Evolutionary conservation across 768 basidiomycete genomes (phyloP), one percentile per base, ranked within the genome.

Genomic region (Boletus insuetus): DNA sequence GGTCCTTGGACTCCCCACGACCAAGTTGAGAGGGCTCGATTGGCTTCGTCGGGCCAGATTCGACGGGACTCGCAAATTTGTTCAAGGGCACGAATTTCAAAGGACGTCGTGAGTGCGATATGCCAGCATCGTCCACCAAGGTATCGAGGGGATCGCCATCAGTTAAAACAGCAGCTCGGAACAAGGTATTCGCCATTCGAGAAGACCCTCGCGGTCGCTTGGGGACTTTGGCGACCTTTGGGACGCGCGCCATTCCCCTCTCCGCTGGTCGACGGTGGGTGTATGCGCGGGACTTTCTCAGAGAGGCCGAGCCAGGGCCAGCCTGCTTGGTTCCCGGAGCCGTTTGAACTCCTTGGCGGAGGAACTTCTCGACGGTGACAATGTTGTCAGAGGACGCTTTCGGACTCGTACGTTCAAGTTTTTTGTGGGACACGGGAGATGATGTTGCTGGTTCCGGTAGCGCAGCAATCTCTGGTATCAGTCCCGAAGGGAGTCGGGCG

Each of bases 341-440:
- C 11, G 24, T 39, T 46, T 51, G 57, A 6, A 26, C 46, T 4
- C 60, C 56, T 46, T 26, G 12, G 10, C 58, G 60, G 50, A 70
- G 62, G 47, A 71, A 70, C 12, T 11, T 43, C 22, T 71, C 69
- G 40, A 72, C 65, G 6, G 69, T 69, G 43, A 72, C 11, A 9
- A 52, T 19, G 11, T 47, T 52, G 51, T 56, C 46, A 9, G 43
- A 16, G n/a, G 22, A 7, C 39, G 3, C 32, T 34, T 22, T 8
- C 11, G n/a, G 34, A 3, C 13, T 37, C 26, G 34, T 16, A 17
- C 19, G 35, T 3, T 47, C 29, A 8, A 41, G 42, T 11, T 16
- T 8, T 2, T 43, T 47, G 22, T 16, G 29, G 13, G 22, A 17
- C 7, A 20, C 29, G 3, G 49, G 49, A n/a, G 60, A 54, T 42